Evolutionary conservation across 78 protist genomes (phyloP).

Genomic region (Paulinella micropora): DNA sequence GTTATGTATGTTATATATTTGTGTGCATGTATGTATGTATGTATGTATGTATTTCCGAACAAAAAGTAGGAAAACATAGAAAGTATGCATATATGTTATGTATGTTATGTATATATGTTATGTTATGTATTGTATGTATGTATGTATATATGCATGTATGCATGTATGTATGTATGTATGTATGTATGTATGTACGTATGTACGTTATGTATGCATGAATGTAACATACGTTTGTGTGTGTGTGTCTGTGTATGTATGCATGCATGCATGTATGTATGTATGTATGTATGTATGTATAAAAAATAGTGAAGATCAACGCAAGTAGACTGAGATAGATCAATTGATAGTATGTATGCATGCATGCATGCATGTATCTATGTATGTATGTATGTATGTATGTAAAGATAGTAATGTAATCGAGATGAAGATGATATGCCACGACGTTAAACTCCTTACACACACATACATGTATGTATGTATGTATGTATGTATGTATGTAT

Average conservation of each 20-base stretch:
- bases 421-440: background rate
- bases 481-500: background rate
- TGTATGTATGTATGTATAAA: background rate
- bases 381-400: background rate
- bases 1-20: background rate
- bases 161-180: background rate
- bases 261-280: background rate
- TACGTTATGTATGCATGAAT: too few species aligned
- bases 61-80: too few species aligned
- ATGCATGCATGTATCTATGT: background rate
- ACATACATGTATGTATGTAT: background rate
- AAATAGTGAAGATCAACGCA: background rate
- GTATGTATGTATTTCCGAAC: background rate
- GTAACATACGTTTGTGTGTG: background rate
- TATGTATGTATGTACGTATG: background rate
- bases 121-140: background rate
- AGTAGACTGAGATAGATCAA: background rate
- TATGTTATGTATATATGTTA: background rate
- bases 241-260: background rate
- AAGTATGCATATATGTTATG: too few species aligned
- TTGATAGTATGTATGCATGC: background rate
- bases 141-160: background rate
- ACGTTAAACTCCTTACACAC: background rate
- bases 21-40: background rate
- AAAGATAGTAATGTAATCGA: background rate